Base-by-base conservation (phyloP, 164 flowering plant species). In the Berberis vulgaris region DNA sequence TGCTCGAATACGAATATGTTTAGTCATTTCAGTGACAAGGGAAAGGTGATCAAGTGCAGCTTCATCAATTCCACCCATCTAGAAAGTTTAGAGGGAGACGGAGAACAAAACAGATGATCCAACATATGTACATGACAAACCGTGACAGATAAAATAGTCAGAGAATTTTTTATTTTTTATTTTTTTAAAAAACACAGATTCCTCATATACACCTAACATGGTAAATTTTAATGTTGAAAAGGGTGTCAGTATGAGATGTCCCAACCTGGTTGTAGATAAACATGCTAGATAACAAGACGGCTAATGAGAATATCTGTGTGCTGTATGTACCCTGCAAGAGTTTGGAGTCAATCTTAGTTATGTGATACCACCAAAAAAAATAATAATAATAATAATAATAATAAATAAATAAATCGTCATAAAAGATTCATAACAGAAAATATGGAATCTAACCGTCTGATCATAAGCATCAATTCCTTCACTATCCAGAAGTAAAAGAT, bases 61-160 rank as follows among this genome's bases (percentile, higher is more conserved):
- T 78, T 95, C 99, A 79, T 95, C 99, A 52, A 95, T 95, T 58
- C 97, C 97, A 62, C 99, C 99, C 98, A 95, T 89, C 98, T 95
- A 71, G 47, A 68, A 41, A 11, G 12, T 44, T 65, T 45, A 7
- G 63, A 39, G 8, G 39, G 43, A 13, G 45, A 45, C 7, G 65
- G 49, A 43, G 10, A 57, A 71, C 2, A 12, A 3, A 2, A 8
- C 47, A 10, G 26, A 44, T 53, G 7, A 10, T 4, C 55, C 10
- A 52, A 26, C 26, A 26, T 26, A 26, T 26, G 26, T 26, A 26
- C 26, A 26, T 26, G 26, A 26, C 26, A 26, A 26, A 26, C 26
- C 43, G 43, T 43, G 54, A 43, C 57, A 4, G 8, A 43, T 57
- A 6, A 41, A 59, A 63, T 39, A 39, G 41, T 26, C 26, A 26